These are phyloP conservation scores for Thamnidium elegans DNA, from an alignment of 192 early-diverging fungal species.

Conservation along the genomic window DNA sequence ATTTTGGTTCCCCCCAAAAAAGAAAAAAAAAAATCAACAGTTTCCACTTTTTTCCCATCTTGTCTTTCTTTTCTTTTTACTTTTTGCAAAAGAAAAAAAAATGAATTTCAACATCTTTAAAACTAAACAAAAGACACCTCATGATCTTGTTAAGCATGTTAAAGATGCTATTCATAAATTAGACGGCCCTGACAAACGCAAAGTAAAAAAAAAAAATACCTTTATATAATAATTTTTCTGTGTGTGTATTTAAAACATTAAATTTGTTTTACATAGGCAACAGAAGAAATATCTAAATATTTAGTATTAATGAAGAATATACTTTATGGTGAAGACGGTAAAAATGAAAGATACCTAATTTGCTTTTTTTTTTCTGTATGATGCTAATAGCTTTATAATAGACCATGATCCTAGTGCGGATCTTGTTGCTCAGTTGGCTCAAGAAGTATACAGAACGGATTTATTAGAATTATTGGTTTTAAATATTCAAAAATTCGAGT, in stretches of 20 bases:
- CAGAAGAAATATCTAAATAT: conserved; percentile 97
- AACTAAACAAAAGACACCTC: conserved; percentile 78
- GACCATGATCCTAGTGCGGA: conserved; percentile 86
- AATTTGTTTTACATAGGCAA: conserved; percentile 61
- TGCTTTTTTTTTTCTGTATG: not conserved
- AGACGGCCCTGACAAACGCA: conserved; percentile 66
- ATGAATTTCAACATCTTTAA: conserved; percentile 80
- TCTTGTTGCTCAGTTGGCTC: conserved; percentile 88
- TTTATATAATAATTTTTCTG: not conserved
- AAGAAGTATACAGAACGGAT: conserved; percentile 93
- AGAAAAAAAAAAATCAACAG: not conserved
- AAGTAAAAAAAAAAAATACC: conserved; percentile 44
- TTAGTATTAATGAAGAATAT: conserved; percentile 90
- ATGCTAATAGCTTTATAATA: conserved; percentile 23
- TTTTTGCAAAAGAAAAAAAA: not conserved
- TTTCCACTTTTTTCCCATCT: conserved; percentile 13
- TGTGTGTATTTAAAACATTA: not conserved
- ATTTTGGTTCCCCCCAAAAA: not conserved
- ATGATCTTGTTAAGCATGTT: conserved; percentile 83
- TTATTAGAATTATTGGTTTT: conserved; percentile 82
- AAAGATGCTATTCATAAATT: conserved; percentile 82
- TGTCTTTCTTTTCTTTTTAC: conserved; percentile 21
- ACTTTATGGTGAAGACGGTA: conserved; percentile 91
- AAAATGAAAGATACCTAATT: too few relatives aligned
- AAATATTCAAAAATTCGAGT: conserved; percentile 93